Evolutionary conservation across 2,329 filamentous ascomycete genomes (phyloP), one percentile per base, ranked within the genome.

Genomic region (Endoconidiophora laricicola): DNA sequence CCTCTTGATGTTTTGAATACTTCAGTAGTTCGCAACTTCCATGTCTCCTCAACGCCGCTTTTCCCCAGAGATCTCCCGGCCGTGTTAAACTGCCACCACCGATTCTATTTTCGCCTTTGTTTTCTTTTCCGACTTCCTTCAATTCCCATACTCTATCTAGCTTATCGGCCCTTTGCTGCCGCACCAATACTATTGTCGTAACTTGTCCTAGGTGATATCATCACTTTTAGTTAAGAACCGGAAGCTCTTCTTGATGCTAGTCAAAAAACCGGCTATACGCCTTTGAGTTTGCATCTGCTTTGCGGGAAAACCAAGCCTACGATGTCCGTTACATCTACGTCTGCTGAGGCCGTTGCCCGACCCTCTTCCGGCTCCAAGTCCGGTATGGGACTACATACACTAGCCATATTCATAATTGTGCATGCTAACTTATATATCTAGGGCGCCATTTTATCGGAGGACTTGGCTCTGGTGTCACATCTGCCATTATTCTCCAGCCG

Each of bases 401-500:
- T 40, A 10, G 4, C 6, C 4, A 42, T 42, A 2, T 7, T 24
- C 3, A 39, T 14, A 9, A 33, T 3, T 33, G 12, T 33, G 29
- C 12, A 33, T 12, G 9, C n/a, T 22, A 48, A 38, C 44, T 41
- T 14, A 44, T 29, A 44, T 33, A n/a, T 14, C 55, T 58, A 84
- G 80, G 76, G 57, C 87, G 86, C 63, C 91, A 96, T 68, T 94
- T 96, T 64, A 66, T 81, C 57, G 90, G 88, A 55, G 91, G 91
- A 55, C 76, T 96, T 50, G 78, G 78, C 60, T 95, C 88, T 6
- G 91, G 91, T 59, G 74, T 94, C 46, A 76, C 86, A 56, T 91
- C 87, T 48, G 88, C 91, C 50, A 79, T 94, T 53, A 79, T 96
- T 50, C 76, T 98, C 14, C 91, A 98, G 65, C 91, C 91, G 23